These are phyloP conservation scores for Zygoascus bituminiphila DNA, from an alignment of 805 yeast genomes.

Conservation along the genomic window DNA sequence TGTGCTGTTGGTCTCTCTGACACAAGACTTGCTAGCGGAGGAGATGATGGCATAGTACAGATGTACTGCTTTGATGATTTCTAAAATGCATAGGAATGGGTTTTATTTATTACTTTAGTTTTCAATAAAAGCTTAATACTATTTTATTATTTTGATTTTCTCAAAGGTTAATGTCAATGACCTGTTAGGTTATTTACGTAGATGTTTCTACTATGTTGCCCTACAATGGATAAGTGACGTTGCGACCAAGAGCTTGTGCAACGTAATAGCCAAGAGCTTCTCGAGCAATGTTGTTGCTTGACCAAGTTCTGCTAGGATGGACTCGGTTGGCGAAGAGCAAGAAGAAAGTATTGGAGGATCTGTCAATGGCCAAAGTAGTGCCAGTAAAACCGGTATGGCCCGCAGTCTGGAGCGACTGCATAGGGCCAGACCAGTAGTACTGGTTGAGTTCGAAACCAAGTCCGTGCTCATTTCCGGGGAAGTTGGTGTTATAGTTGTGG, in stretches of 20 bases:
- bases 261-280: slow-evolving; percentile 9
- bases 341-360: slow-evolving; percentile 7
- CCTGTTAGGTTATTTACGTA: too few species aligned
- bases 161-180: too few species aligned
- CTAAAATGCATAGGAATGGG: neutral
- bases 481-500: slow-evolving; percentile 4
- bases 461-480: slow-evolving; percentile 13
- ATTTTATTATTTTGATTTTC: neutral
- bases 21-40: slow-evolving; percentile 81
- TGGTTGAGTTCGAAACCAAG: slow-evolving; percentile 15
- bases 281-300: slow-evolving; percentile 9
- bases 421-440: slow-evolving; percentile 10
- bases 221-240: slow-evolving; percentile 3
- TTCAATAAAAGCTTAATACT: neutral
- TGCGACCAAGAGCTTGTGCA: slow-evolving; percentile 6
- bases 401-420: slow-evolving; percentile 6
- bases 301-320: slow-evolving; percentile 10
- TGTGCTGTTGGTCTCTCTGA: slow-evolving; percentile 75
- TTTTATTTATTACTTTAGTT: slow-evolving; percentile 2
- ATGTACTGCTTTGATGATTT: slow-evolving; percentile 63
- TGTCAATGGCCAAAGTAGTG: slow-evolving; percentile 12
- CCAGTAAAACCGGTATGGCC: slow-evolving; percentile 19
- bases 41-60: slow-evolving; percentile 80
- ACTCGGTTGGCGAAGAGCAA: slow-evolving; percentile 12
- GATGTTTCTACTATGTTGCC: too few species aligned